phyloP scores from a whole-genome alignment of 2,329 filamentous ascomycete species.

The Colletotrichum brevisporum region DNA sequence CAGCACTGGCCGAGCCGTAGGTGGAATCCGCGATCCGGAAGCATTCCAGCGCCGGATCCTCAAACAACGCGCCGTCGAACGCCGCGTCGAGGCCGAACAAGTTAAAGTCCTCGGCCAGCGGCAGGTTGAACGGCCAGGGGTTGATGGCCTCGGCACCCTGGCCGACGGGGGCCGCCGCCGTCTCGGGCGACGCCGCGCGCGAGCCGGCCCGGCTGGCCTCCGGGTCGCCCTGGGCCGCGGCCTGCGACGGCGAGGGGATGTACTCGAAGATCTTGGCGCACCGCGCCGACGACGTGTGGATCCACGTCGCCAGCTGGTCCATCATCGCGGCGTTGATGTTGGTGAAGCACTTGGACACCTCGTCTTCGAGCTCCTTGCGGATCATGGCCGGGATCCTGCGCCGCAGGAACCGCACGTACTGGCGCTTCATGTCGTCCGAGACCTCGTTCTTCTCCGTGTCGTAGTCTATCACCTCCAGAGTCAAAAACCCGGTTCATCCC shows the following conservation, averaged over 20 bases:
- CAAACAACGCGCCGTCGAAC: background rate
- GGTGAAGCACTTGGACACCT: slow-evolving; percentile 43
- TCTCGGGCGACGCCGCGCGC: slow-evolving; percentile 3
- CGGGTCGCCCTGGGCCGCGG: slow-evolving; percentile 11
- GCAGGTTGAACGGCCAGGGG: background rate
- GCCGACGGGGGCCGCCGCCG: background rate
- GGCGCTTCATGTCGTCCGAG: slow-evolving; percentile 29
- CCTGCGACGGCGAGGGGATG: slow-evolving; percentile 18
- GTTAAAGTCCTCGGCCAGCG: background rate
- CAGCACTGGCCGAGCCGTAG: background rate
- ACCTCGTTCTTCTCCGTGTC: slow-evolving; percentile 43
- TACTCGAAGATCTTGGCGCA: slow-evolving; percentile 21
- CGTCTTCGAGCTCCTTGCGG: slow-evolving; percentile 48
- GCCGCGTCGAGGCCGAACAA: background rate
- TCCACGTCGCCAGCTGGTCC: slow-evolving; percentile 5
- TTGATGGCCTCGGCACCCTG: background rate
- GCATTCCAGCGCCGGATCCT: background rate
- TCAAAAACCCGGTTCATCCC: background rate
- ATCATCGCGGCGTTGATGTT: slow-evolving; percentile 28
- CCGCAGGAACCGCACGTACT: slow-evolving; percentile 46
- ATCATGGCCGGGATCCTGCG: slow-evolving; percentile 51
- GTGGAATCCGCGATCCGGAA: background rate
- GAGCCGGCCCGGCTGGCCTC: background rate
- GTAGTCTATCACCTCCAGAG: slow-evolving; percentile 47
- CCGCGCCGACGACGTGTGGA: slow-evolving; percentile 1